Percentiles rank a stretch among this genome's conserved stretches.
Conservation (phyloP, 2,329 filamentous ascomycete genomes). For the Colletotrichum magnum region DNA sequence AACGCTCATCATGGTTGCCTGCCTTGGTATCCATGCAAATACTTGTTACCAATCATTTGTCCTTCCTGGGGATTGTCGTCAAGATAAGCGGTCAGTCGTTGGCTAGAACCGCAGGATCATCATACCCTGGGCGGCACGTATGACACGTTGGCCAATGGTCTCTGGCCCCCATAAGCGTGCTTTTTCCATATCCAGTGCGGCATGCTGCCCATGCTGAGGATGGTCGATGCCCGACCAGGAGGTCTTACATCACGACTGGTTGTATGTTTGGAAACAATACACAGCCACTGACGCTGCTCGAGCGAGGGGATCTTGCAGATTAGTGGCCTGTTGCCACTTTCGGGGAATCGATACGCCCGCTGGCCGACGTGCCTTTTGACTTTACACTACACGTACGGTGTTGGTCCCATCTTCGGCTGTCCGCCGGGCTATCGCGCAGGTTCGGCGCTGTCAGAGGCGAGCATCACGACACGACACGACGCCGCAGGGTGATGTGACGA, state of each 20-base stretch:
- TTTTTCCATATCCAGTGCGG: background rate
- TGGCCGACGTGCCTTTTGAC: constrained; percentile 20
- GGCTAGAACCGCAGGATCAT: background rate
- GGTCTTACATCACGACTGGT: constrained; percentile 21
- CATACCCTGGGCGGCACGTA: background rate
- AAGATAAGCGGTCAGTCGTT: background rate
- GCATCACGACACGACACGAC: background rate
- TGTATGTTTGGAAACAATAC: constrained; percentile 28
- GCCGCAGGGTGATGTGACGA: background rate
- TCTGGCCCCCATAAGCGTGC: background rate
- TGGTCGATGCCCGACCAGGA: constrained; percentile 8
- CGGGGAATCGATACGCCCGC: constrained; percentile 3
- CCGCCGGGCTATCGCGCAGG: constrained; percentile 18
- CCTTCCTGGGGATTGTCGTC: background rate
- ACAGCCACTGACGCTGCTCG: constrained; percentile 34
- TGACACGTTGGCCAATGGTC: background rate
- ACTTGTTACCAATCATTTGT: background rate
- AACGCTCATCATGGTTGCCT: background rate
- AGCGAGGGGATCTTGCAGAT: constrained; percentile 31
- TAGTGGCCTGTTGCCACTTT: background rate
- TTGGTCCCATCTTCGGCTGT: constrained; percentile 34
- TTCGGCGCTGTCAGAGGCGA: constrained; percentile 16
- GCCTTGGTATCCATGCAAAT: background rate
- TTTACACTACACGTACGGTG: constrained; percentile 16
- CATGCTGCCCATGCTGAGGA: constrained; percentile 14